Percentiles rank a stretch among this genome's conserved stretches.
phyloP scores from a whole-genome alignment of 495 filamentous ascomycete species.

The Lepraria neglecta region DNA sequence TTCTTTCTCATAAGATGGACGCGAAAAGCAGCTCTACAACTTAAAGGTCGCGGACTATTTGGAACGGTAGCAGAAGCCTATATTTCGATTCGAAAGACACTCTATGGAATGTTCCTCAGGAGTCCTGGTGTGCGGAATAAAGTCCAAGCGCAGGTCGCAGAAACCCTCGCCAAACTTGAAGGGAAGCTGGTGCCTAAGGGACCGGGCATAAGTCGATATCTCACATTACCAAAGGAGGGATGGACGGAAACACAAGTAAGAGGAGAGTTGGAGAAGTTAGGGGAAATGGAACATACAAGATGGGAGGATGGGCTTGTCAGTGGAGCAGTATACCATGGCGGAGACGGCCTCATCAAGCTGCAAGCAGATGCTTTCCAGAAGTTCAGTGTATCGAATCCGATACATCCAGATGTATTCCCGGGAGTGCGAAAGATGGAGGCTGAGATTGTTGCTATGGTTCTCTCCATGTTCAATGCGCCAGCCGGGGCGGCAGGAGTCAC shows the following conservation, averaged over 20 bases:
- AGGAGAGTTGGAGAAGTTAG: constrained; percentile 71
- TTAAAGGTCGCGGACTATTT: constrained; percentile 81
- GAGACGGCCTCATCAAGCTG: constrained; percentile 71
- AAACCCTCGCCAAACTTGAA: constrained; percentile 70
- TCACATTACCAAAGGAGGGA: constrained; percentile 76
- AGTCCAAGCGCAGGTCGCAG: constrained; percentile 69
- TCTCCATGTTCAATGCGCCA: constrained; percentile 88
- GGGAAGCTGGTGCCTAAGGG: constrained; percentile 70
- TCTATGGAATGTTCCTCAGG: constrained; percentile 81
- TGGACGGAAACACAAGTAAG: constrained; percentile 73
- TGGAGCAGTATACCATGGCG: constrained; percentile 94
- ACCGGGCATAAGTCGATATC: constrained; percentile 63
- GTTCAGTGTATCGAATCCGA: constrained; percentile 96
- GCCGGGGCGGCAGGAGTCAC: constrained; percentile 76
- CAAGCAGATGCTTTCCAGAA: constrained; percentile 87
- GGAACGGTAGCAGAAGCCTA: constrained; percentile 72
- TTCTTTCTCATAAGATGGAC: constrained; percentile 84
- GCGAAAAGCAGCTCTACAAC: constrained; percentile 69
- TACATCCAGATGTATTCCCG: constrained; percentile 97
- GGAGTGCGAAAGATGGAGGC: constrained; percentile 99
- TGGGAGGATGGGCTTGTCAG: constrained; percentile 97
- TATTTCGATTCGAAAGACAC: constrained; percentile 56
- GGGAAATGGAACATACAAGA: constrained; percentile 81
- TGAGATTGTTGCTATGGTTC: constrained; percentile 93
- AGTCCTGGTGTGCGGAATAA: constrained; percentile 75